Conservation (phyloP, 2,329 filamentous ascomycete species). For the Cladosporium sp. region DNA sequence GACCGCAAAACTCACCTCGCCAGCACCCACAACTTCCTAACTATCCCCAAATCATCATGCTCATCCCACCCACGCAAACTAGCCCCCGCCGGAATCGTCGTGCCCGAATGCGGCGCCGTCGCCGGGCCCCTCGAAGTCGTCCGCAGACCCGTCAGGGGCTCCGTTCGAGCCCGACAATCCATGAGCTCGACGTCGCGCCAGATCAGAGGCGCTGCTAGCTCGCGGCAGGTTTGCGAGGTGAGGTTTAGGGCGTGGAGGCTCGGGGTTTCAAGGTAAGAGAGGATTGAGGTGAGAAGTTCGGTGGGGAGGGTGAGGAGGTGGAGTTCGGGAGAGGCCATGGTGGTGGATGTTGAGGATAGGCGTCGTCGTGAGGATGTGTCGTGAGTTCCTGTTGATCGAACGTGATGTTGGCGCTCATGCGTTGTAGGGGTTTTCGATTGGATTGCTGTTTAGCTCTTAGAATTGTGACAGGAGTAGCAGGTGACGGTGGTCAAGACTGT, state of each 20-base stretch:
- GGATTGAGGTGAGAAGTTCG: conserved; percentile 38
- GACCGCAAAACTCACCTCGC: conserved; percentile 29
- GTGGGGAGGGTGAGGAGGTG: conserved; percentile 31
- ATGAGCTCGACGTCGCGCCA: conserved; percentile 39
- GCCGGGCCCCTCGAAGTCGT: conserved; percentile 11
- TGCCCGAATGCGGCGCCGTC: conserved; percentile 14
- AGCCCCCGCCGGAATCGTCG: neutral
- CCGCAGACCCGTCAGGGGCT: neutral
- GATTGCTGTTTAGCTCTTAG: no score
- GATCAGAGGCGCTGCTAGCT: conserved; percentile 33
- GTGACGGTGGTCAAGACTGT: no score
- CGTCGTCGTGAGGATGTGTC: no score
- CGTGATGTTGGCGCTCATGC: no score
- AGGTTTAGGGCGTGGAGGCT: conserved; percentile 32
- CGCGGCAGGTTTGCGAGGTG: conserved; percentile 33
- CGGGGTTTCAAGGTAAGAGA: conserved; percentile 30
- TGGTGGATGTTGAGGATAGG: no score
- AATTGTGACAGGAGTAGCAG: no score
- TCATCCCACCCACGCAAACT: conserved; percentile 24
- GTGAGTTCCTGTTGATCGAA: no score
- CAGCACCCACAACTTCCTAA: conserved; percentile 39
- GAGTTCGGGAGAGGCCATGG: no score
- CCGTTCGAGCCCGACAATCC: conserved; percentile 31
- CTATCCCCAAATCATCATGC: conserved; percentile 40
- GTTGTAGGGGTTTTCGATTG: no score